Conservation (phyloP, 176 grass and related monocot species). For the Calamus simplicifolius region DNA sequence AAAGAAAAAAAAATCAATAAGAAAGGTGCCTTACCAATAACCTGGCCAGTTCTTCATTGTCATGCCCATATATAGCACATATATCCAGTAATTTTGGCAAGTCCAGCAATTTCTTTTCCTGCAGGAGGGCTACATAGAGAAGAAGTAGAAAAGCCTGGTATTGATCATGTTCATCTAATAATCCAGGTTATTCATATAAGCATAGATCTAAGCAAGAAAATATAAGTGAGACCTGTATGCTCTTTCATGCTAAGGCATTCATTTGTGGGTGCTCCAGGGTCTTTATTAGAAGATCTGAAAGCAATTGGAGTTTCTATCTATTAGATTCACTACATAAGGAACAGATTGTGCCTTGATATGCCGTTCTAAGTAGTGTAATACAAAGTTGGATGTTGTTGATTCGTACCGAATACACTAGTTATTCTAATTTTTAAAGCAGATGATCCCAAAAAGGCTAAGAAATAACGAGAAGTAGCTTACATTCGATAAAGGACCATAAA, state of each 20-base stretch:
- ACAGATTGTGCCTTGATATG: no score
- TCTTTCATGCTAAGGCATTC: slow-evolving; percentile 82
- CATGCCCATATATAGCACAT: slow-evolving; percentile 88
- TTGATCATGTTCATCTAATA: no score
- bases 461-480: slow-evolving; percentile 26
- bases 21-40: slow-evolving; percentile 52
- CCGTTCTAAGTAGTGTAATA: no score
- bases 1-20: not conserved
- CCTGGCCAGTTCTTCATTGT: slow-evolving; percentile 66
- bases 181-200: no score
- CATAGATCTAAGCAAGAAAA: not conserved
- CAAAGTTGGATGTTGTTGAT: no score
- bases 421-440: no score
- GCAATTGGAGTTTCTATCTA: no score
- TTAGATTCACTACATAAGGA: no score
- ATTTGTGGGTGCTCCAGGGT: slow-evolving; percentile 55
- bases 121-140: slow-evolving; percentile 62
- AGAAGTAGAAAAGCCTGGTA: not conserved
- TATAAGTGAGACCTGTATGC: slow-evolving; percentile 49
- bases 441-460: no score
- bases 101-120: slow-evolving; percentile 88
- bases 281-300: slow-evolving; percentile 88
- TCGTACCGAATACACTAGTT: no score
- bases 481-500: slow-evolving; percentile 97
- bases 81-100: slow-evolving; percentile 92